Evolutionary conservation across 2,329 filamentous ascomycete genomes (phyloP), one percentile per base, ranked within the genome.

Genomic region (Ophiognomonia clavigignenti-juglandacearum): DNA sequence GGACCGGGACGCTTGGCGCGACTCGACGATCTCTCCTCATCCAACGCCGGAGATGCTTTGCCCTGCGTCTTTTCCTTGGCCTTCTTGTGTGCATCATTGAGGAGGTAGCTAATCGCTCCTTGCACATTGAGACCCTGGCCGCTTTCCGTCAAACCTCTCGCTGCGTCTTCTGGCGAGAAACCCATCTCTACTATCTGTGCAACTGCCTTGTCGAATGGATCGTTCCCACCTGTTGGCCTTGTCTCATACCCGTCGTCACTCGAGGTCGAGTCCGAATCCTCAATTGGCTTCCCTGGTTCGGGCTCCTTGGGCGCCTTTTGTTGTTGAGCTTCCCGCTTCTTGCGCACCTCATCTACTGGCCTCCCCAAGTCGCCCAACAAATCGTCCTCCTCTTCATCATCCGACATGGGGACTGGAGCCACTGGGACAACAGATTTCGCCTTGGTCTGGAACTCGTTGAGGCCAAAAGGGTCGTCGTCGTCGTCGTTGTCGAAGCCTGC

Each of bases 111-210:
- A 6, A 95, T 88, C 2, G 92, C 92, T 40, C 82, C 85, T 63
- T 96, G 89, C 9, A 96, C 81, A 61, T 96, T 86, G 1, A 83
- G 68, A 3, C 88, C 88, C 3, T 83, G 83, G 4, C 88, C 85
- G 26, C 87, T 96, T 58, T 89, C 85, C 10, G 82, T 82, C 34
- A 98, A 68, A 5, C 90, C 93, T 53, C 85, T 75, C 45, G 79
- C 78, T n/a, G 93, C 86, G 59, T 90, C 89, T 49, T 95, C 88
- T 0, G 83, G 77, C 0, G 88, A 82, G 57, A 98, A 98, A 1
- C 93, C 93, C 80, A 97, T 97, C 56, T 96, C 92, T 3, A 96
- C 82, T 22, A 98, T 71, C 62, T 97, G 89, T 9, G 88, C 88
- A 22, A 97, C 80, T 9, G 90, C 88, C 55, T 79, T 81, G 59